Conservation (phyloP, 116 monocot species). For the Iris pallida region DNA sequence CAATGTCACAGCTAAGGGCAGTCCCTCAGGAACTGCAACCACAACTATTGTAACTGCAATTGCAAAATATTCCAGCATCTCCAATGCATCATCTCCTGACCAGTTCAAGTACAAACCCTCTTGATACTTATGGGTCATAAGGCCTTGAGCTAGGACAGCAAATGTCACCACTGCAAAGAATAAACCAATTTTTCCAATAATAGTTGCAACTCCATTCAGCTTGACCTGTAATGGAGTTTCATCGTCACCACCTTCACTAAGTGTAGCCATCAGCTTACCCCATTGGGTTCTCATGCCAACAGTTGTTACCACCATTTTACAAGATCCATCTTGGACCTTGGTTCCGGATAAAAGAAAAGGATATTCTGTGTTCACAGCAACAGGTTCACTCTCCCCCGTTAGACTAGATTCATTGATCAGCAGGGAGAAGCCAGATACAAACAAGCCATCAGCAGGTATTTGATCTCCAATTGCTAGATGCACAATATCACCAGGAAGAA, state of each 20-base stretch:
- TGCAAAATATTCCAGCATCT: conserved; percentile 62
- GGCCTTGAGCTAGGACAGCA: conserved; percentile 51
- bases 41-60: conserved; percentile 85
- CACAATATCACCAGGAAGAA: conserved; percentile 76
- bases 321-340: conserved; percentile 73
- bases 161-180: conserved; percentile 72
- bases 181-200: conserved; percentile 73
- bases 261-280: conserved; percentile 71
- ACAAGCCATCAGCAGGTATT: conserved; percentile 74
- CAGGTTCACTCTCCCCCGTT: conserved; percentile 75
- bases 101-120: conserved; percentile 48
- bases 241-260: conserved; percentile 68
- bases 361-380: conserved; percentile 40
- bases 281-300: conserved; percentile 87
- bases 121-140: conserved; percentile 34
- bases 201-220: conserved; percentile 70
- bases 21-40: conserved; percentile 82
- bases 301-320: conserved; percentile 76
- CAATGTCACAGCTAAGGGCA: conserved; percentile 71
- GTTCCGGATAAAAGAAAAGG: conserved; percentile 82
- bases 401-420: conserved; percentile 70
- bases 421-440: conserved; percentile 58
- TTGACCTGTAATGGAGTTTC: conserved; percentile 81
- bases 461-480: conserved; percentile 75
- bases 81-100: conserved; percentile 57